Evolutionary conservation across 345 rosid genomes (phyloP), one percentile per base, ranked within the genome.

Genomic region (Euphorbia pulcherrima): DNA sequence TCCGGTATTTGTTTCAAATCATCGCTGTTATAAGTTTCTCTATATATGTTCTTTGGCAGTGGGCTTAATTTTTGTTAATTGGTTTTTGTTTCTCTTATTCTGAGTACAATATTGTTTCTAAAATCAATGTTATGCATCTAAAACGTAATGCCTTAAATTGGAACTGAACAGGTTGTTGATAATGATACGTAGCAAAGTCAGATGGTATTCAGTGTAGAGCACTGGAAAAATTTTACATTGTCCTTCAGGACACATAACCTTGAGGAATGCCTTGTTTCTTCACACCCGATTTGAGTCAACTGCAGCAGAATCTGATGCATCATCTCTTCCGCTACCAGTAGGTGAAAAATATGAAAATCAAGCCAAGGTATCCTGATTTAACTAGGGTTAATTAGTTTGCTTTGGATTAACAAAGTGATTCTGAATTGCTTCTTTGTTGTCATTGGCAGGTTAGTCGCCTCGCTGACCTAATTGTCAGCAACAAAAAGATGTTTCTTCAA

Each of bases 401-500:
- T 16, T 41, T 60, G 11, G 35, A 26, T 30, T 26, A 41, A 64
- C 24, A 21, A 39, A 35, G 40, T 75, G 57, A 33, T 20, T 74
- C 39, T 28, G 26, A 47, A 30, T 55, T 51, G 57, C 44, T n/a
- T 20, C 18, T 61, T 64, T 35, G 47, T 14, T 41, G 5, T 50
- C 51, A 39, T 28, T 62, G 70, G 67, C 91, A 94, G 99, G 97
- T 94, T 69, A 94, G 99, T 72, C 96, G 99, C 14, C 92, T 94
- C 57, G 89, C 91, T 97, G 97, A 94, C 85, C 92, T 94, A 65
- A 91, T 94, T 61, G 99, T 94, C 83, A 89, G 96, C 75, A 94
- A 94, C 80, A 94, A 94, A 74, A 97, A 94, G 75, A 97, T 94
- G 72, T 94, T 94, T 79, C 92, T 94, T 70, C 83, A 96, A 27